phyloP scores from a whole-genome alignment of 345 rosid species.

The Punica granatum region DNA sequence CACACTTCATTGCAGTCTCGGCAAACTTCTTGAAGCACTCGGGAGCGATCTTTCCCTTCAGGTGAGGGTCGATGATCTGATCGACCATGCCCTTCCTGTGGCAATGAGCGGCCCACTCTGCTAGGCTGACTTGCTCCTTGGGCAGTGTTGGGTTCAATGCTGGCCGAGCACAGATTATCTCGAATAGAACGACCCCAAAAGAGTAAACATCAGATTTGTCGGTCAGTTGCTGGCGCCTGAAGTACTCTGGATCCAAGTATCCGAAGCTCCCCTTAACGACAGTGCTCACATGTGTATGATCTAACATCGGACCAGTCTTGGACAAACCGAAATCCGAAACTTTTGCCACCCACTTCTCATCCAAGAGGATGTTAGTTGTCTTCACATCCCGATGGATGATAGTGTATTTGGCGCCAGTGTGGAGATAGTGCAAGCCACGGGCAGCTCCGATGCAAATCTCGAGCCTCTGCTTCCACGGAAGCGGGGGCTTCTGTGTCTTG shows the following conservation, averaged over 20 bases:
- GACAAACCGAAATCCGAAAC: constrained; percentile 34
- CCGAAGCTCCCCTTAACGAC: constrained; percentile 32
- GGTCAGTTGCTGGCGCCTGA: constrained; percentile 20
- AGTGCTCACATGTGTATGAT: constrained; percentile 26
- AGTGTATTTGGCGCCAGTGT: constrained; percentile 18
- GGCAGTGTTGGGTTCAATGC: constrained; percentile 75
- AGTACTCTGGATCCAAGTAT: constrained; percentile 33
- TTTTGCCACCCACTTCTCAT: constrained; percentile 28
- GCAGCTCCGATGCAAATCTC: constrained; percentile 32
- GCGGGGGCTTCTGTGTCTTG: constrained; percentile 17
- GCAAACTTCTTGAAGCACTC: constrained; percentile 93
- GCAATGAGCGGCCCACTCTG: constrained; percentile 94
- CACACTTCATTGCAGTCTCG: constrained; percentile 92
- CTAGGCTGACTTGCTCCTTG: constrained; percentile 88
- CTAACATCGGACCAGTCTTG: constrained; percentile 15
- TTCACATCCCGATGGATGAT: constrained; percentile 34
- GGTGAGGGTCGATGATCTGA: constrained; percentile 68
- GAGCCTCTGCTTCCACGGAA: constrained; percentile 24
- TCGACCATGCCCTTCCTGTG: constrained; percentile 79
- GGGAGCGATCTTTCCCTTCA: constrained; percentile 73
- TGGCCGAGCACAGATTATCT: constrained; percentile 76
- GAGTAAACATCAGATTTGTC: constrained; percentile 48
- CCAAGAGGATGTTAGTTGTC: constrained; percentile 29
- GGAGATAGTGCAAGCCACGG: constrained; percentile 28
- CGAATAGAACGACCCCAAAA: constrained; percentile 84